A percentile compares a stretch with the other conserved stretches of the same genome.
Evolutionary conservation across 2,329 filamentous ascomycete genomes (phyloP).

Genomic region (Rutstroemia sp.): DNA sequence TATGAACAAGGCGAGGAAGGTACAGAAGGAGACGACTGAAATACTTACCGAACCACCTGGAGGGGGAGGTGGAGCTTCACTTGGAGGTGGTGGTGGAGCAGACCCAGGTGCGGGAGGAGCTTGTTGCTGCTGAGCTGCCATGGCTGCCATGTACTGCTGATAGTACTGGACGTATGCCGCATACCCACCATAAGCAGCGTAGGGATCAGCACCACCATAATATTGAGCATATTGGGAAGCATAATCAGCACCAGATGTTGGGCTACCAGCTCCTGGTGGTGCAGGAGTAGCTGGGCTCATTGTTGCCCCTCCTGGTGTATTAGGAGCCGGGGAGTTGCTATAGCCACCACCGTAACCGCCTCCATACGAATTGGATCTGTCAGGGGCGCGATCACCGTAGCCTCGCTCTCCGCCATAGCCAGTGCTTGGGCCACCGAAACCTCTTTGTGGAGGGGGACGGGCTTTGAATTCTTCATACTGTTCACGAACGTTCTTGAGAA

Average conservation of each 20-base stretch:
- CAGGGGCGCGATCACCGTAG: constrained; percentile 46
- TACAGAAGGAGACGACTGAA: not conserved
- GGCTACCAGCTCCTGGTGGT: constrained; percentile 36
- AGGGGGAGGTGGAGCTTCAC: constrained; percentile 51
- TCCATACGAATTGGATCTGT: constrained; percentile 36
- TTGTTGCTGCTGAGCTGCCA: constrained; percentile 38
- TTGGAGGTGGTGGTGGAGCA: constrained; percentile 50
- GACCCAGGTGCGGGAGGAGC: constrained; percentile 39
- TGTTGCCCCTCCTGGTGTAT: constrained; percentile 25
- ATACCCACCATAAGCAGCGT: constrained; percentile 87
- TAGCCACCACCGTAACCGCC: constrained; percentile 33
- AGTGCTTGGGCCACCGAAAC: constrained; percentile 39
- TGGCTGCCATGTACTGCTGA: constrained; percentile 58
- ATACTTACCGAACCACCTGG: constrained; percentile 38
- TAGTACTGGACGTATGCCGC: constrained; percentile 68
- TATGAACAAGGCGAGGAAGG: not conserved
- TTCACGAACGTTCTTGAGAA: constrained; percentile 77
- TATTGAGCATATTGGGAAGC: constrained; percentile 79
- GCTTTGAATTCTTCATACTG: constrained; percentile 90
- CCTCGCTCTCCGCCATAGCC: constrained; percentile 38
- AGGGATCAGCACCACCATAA: constrained; percentile 68
- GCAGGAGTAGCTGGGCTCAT: constrained; percentile 36
- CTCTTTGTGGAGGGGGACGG: constrained; percentile 59
- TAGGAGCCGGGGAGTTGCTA: constrained; percentile 26
- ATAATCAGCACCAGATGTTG: constrained; percentile 54